These are phyloP conservation scores for Nakaseomyces sp. DNA, from an alignment of 1,139 yeast genomes.

Conservation along the genomic window DNA sequence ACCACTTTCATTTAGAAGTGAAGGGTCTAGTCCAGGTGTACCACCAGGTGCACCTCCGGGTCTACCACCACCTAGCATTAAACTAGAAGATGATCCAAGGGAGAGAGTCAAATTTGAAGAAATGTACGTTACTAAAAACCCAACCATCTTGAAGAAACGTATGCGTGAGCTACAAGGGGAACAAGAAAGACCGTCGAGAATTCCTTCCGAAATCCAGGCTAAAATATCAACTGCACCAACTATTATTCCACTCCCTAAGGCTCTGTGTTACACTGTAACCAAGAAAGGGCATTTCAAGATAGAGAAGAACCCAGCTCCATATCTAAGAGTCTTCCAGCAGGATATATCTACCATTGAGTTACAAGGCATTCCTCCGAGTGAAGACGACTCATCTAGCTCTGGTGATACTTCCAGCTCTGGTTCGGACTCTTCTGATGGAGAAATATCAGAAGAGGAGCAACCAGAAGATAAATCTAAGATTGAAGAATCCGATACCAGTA, in stretches of 20 bases:
- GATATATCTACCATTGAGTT: neutral
- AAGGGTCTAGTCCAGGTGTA: neutral
- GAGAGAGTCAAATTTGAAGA: neutral
- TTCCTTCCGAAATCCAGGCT: neutral
- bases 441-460: neutral
- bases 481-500: neutral
- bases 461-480: neutral
- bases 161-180: conserved; percentile 1
- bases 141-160: neutral
- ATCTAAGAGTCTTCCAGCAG: neutral
- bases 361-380: conserved; percentile 1
- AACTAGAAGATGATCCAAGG: neutral
- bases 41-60: too few relatives aligned
- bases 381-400: neutral
- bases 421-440: neutral
- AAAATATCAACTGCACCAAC: neutral
- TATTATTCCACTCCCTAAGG: neutral
- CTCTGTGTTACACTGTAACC: neutral
- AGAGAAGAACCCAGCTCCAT: conserved; percentile 3
- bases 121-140: neutral
- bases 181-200: neutral
- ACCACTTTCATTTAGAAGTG: conserved; percentile 1
- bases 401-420: neutral
- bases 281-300: conserved; percentile 2
- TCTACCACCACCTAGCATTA: neutral